Evolutionary conservation across 139 green algal genomes (phyloP), one percentile per base, ranked within the genome.

Genomic region (Micromonas commoda): DNA sequence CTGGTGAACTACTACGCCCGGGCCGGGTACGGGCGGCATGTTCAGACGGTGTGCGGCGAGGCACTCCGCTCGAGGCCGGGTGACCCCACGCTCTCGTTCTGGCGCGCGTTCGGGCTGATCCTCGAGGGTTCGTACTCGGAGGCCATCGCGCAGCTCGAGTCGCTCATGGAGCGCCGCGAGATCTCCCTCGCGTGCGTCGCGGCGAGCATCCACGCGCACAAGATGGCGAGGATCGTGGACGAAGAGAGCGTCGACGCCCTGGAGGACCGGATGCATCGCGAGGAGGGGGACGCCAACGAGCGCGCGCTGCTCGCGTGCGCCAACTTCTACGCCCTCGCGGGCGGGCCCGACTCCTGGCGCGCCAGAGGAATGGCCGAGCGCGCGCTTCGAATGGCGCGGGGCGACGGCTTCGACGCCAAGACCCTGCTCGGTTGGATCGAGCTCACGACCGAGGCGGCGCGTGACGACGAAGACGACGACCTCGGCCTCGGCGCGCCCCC

Each of bases 31-130:
- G 45, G 69, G 31, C 81, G 86, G n/a, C 86, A 91, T 39, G 63
- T 92, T 5, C 86, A 91, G 78, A 82, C 81, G 0, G 79, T 91
- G 2, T 92, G 89, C 80, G 86, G 77, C 61, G 84, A 90, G 34
- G 80, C 86, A 0, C 68, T 93, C 35, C 81, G 85, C 39, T 85
- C 81, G 63, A 70, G 82, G 9, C 38, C 82, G 3, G 85, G 82
- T 39, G 85, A 91, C 72, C 65, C 81, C 13, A 52, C 78, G 35
- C 80, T 89, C 20, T 67, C 81, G 24, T 89, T 93, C 52, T 93
- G 88, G 88, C 68, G 82, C 3, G 83, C 85, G 4, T 90, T 87
- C 76, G 85, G 85, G 0, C 77, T 91, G 20, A 81, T 91, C 1
- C 34, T 79, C 29, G 85, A 89, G 75, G 84, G 83, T 3, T 85